Evolutionary conservation across 2,329 filamentous ascomycete species (phyloP), one percentile per base, ranked within the genome.

Genomic region (Ophiostoma pallidulum): DNA sequence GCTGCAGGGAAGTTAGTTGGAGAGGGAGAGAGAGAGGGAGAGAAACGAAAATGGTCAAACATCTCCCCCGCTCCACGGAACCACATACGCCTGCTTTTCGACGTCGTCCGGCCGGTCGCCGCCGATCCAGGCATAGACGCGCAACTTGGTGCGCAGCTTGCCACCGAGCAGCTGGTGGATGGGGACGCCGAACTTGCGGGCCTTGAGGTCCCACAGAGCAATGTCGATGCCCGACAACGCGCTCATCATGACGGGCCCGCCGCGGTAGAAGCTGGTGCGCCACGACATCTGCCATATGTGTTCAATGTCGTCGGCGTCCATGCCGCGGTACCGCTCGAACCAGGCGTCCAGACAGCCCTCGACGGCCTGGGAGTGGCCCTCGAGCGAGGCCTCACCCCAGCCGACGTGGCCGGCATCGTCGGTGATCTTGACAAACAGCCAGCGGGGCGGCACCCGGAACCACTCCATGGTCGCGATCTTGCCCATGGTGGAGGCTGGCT

Each of bases 201-300:
- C 45, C 62, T 84, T 84, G 36, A 84, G 64, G 61, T 84, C 80
- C 80, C 80, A 85, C 9, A 85, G 65, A 0, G 80, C 80, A 59
- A 85, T 85, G 59, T 85, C 81, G 51, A 86, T 76, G 12, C 82
- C 82, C 3, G 80, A 74, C n/a, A 86, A 65, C 3, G 81, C 82
- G 54, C 76, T 81, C 80, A 85, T 84, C 60, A 86, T 78, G 33
- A 85, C 80, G 0, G 82, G 78, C 0, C 82, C 82, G 14, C 82
- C 81, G 35, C 82, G 73, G 63, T 86, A 86, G 66, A 85, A 86
- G 18, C 77, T 77, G 16, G 72, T 62, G 42, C 82, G 71, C 74
- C 77, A 84, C 41, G 74, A 71, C 55, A 71, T 71, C 60, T 84
- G 80, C 82, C 82, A 85, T 49, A 85, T 77, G 58, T 84, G 77